phyloP scores from a whole-genome alignment of 768 basidiomycete species.

The Rhodotorula sphaerocarpa region DNA sequence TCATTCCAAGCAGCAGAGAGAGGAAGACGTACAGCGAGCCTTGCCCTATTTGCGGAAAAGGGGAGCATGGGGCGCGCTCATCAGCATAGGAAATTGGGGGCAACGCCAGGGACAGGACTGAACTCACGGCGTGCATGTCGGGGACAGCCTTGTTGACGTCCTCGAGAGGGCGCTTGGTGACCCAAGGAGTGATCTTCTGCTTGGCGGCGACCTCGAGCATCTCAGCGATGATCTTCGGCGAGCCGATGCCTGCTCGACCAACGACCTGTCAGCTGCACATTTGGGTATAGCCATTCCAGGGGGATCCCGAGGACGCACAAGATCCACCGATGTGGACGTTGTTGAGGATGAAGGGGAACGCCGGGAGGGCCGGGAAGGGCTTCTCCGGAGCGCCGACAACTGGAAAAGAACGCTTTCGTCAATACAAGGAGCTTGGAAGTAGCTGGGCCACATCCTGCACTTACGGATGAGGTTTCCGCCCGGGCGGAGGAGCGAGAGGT shows the following conservation, averaged over 20 bases:
- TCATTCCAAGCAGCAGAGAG: conserved; percentile 54
- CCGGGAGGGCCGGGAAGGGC: conserved; percentile 26
- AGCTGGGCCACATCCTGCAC: conserved; percentile 39
- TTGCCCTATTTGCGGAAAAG: conserved; percentile 39
- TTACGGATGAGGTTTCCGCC: conserved; percentile 55
- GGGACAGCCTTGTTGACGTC: conserved; percentile 47
- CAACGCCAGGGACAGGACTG: no score
- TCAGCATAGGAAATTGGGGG: no score
- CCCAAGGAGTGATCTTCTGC: conserved; percentile 52
- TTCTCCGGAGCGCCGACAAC: conserved; percentile 30
- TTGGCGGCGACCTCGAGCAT: conserved; percentile 58
- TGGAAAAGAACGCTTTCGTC: background rate
- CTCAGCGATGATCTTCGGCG: conserved; percentile 42
- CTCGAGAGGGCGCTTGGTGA: conserved; percentile 39
- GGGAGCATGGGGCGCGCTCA: no score
- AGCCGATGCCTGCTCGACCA: conserved; percentile 26
- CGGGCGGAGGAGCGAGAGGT: conserved; percentile 52
- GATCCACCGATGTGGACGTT: conserved; percentile 27
- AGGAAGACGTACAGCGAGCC: conserved; percentile 46
- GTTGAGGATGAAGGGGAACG: conserved; percentile 23
- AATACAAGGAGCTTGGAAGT: background rate
- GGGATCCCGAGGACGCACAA: no score
- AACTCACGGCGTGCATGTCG: conserved; percentile 45
- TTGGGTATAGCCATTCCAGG: no score
- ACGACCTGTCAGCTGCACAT: no score